phyloP scores from a whole-genome alignment of 352 stramenopile species.

The Globisporangium splendens region DNA sequence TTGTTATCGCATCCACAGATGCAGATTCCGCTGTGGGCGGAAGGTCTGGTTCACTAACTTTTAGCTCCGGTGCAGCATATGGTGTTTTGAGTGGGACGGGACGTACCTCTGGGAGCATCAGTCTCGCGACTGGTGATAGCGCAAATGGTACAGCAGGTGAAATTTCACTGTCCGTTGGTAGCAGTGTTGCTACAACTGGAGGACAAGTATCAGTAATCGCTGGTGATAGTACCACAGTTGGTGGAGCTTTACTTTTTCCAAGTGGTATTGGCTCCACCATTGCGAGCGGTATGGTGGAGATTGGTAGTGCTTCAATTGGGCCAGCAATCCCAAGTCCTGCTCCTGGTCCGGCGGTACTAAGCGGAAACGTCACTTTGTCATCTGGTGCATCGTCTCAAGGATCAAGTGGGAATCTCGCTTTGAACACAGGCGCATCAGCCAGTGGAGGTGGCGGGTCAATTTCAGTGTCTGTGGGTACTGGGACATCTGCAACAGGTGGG shows the following conservation, averaged over 20 bases:
- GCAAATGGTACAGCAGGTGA: conserved; percentile 13
- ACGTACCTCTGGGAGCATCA: conserved; percentile 9
- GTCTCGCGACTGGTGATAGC: conserved; percentile 8
- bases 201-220: conserved; percentile 11
- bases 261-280: conserved; percentile 23
- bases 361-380: conserved; percentile 14
- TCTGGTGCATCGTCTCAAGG: conserved; percentile 21
- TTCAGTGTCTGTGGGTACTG: conserved; percentile 19
- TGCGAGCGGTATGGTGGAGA: conserved; percentile 22
- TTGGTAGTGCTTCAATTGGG: conserved; percentile 21
- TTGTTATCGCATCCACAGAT: conserved; percentile 2
- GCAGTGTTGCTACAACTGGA: conserved; percentile 7
- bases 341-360: conserved; percentile 12
- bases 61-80: conserved; percentile 8
- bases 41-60: neutral
- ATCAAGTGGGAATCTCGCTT: conserved; percentile 19
- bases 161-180: conserved; percentile 17
- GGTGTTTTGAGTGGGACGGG: conserved; percentile 8
- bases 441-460: conserved; percentile 22
- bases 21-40: neutral
- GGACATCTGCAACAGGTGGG: conserved; percentile 22
- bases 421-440: conserved; percentile 19
- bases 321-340: conserved; percentile 9
- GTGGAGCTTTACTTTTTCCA: conserved; percentile 11
- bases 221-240: conserved; percentile 13